Evolutionary conservation across 2,329 filamentous ascomycete genomes (phyloP).

Genomic region (Colletotrichum sp.): DNA sequence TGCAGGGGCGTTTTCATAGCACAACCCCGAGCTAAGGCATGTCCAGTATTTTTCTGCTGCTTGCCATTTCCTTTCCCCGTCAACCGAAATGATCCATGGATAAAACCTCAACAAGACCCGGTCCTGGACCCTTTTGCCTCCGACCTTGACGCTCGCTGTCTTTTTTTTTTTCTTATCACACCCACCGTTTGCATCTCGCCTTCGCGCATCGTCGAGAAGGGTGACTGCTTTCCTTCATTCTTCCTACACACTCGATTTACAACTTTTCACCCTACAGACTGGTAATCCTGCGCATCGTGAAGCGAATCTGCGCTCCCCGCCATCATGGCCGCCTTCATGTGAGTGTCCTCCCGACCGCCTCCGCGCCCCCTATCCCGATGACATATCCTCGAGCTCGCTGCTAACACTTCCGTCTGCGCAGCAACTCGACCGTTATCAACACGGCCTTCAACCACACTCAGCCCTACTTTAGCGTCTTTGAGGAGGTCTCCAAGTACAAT

Average conservation of each 20-base stretch:
- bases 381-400: background rate
- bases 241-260: background rate
- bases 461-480: conserved; percentile 62
- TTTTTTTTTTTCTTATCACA: conserved; percentile 1
- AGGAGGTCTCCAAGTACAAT: conserved; percentile 75
- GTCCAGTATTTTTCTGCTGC: background rate
- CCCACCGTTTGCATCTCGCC: background rate
- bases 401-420: conserved; percentile 28
- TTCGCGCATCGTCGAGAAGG: conserved; percentile 5
- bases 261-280: background rate
- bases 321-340: conserved; percentile 18
- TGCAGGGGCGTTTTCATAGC: conserved; percentile 14
- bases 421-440: conserved; percentile 54
- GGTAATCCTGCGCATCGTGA: background rate
- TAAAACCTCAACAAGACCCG: conserved; percentile 25
- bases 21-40: conserved; percentile 4
- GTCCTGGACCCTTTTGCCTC: conserved; percentile 14
- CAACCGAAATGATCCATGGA: conserved; percentile 25
- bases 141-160: background rate
- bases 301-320: conserved; percentile 6
- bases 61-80: conserved; percentile 20
- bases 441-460: conserved; percentile 51
- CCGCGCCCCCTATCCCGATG: background rate
- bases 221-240: background rate
- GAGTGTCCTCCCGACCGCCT: background rate